Conservation (phyloP, 2,329 filamentous ascomycete genomes). For the Teratosphaeria viscida region DNA sequence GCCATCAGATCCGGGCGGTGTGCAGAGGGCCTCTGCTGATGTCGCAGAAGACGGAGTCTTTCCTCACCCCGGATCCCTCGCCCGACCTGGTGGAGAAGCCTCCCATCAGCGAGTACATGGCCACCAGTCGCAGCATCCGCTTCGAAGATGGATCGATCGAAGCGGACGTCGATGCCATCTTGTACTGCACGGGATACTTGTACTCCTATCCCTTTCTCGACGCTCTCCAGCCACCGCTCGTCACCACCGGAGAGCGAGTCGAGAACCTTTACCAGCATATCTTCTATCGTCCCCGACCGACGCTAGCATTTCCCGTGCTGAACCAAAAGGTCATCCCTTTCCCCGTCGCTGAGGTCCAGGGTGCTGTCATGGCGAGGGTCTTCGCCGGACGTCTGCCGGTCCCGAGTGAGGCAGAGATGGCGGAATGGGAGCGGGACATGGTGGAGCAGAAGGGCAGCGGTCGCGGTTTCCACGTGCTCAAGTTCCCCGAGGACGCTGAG, state of each 20-base stretch:
- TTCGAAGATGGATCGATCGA: constrained; percentile 59
- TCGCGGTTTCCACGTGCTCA: constrained; percentile 44
- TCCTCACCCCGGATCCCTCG: constrained; percentile 28
- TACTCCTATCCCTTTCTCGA: constrained; percentile 68
- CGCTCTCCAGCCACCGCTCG: constrained; percentile 42
- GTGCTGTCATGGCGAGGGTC: constrained; percentile 63
- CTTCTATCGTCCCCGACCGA: constrained; percentile 65
- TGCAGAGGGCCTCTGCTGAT: constrained; percentile 54
- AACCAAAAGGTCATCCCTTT: constrained; percentile 85
- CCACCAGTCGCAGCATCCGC: constrained; percentile 50
- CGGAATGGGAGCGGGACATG: constrained; percentile 49
- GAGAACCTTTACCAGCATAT: constrained; percentile 69
- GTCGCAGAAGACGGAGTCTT: constrained; percentile 46
- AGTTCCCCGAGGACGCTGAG: constrained; percentile 52
- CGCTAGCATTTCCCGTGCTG: constrained; percentile 64
- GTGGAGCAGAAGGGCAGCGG: constrained; percentile 33
- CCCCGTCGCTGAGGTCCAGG: constrained; percentile 67
- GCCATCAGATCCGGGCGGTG: constrained; percentile 57
- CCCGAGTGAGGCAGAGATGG: constrained; percentile 55
- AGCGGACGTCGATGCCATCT: constrained; percentile 57
- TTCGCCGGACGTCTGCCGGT: constrained; percentile 62
- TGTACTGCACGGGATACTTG: constrained; percentile 87
- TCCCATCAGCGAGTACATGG: constrained; percentile 43
- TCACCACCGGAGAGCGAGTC: constrained; percentile 60
- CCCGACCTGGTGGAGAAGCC: constrained; percentile 48